Percentiles rank a stretch among this genome's conserved stretches.
These are phyloP conservation scores for Cryptococcus neoformans DNA, from an alignment of 1,284 basidiomycete genomes.

Conservation along the genomic window DNA sequence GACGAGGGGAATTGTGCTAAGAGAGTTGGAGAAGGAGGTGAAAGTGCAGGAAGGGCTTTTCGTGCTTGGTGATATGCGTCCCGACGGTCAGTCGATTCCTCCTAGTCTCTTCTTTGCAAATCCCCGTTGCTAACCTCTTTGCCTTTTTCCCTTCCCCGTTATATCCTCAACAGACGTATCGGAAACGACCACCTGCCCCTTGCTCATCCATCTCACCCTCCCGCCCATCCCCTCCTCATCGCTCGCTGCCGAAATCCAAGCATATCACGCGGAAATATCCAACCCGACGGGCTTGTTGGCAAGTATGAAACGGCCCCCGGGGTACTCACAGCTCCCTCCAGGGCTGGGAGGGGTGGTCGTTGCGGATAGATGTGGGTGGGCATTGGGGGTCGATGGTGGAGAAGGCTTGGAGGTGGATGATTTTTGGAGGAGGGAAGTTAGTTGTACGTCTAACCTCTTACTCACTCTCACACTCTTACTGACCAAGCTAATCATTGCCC, in stretches of 20 bases:
- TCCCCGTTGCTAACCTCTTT: too few relatives aligned
- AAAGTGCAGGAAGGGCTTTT: constrained; percentile 27
- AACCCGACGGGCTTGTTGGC: constrained; percentile 40
- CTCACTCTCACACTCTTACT: background rate
- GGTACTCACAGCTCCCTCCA: constrained; percentile 37
- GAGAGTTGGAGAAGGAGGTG: constrained; percentile 56
- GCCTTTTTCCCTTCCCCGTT: too few relatives aligned
- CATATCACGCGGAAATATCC: constrained; percentile 38
- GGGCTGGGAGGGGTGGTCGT: constrained; percentile 62
- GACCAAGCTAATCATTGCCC: background rate
- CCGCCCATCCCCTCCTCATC: constrained; percentile 36
- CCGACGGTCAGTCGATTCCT: constrained; percentile 31
- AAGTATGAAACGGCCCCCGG: constrained; percentile 29
- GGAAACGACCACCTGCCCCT: constrained; percentile 31
- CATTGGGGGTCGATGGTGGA: constrained; percentile 63
- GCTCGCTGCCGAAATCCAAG: constrained; percentile 23
- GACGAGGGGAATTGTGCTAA: constrained; percentile 62
- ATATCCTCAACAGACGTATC: constrained; percentile 14
- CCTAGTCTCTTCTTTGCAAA: background rate
- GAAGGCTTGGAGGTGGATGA: constrained; percentile 61
- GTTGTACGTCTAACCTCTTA: constrained; percentile 58
- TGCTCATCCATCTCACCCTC: constrained; percentile 40
- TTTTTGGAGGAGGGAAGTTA: constrained; percentile 76
- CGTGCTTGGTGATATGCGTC: constrained; percentile 27
- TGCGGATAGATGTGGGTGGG: constrained; percentile 72